Percentiles rank a stretch among this genome's conserved stretches.
These are phyloP conservation scores for Backusella tarrabulga DNA, from an alignment of 192 early-diverging fungal genomes.

Conservation along the genomic window DNA sequence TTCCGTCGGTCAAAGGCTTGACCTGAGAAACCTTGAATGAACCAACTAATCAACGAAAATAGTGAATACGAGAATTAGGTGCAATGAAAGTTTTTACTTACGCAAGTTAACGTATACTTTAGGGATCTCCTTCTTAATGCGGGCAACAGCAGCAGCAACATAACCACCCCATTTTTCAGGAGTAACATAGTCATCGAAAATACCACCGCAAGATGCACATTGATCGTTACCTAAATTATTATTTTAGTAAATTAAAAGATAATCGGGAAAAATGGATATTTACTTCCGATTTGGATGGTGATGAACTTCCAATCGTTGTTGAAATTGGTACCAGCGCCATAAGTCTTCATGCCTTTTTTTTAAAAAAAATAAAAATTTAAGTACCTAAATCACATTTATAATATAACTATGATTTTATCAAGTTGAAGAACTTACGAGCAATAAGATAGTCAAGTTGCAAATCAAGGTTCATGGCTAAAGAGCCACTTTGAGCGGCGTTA, in stretches of 20 bases:
- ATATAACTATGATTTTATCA: neutral
- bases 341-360: conserved; percentile 4
- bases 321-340: conserved; percentile 2
- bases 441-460: conserved; percentile 43
- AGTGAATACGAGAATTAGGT: neutral
- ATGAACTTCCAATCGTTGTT: conserved; percentile 16
- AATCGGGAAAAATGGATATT: neutral
- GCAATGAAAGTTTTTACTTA: neutral
- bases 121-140: conserved; percentile 16
- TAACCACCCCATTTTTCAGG: conserved; percentile 10
- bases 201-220: conserved; percentile 13
- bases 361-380: neutral
- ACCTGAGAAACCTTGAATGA: conserved; percentile 24
- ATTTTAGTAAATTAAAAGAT: neutral
- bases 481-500: conserved; percentile 55
- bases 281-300: conserved; percentile 26
- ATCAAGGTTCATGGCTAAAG: conserved; percentile 43
- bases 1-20: conserved; percentile 10
- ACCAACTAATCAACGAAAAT: conserved; percentile 13
- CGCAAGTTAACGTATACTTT: conserved; percentile 18
- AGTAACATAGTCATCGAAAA: neutral
- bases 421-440: conserved; percentile 8
- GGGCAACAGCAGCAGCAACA: conserved; percentile 11
- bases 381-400: neutral
- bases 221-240: conserved; percentile 24